Base-by-base conservation (phyloP, 441 rosid genomes). In the Mallotus japonicus region DNA sequence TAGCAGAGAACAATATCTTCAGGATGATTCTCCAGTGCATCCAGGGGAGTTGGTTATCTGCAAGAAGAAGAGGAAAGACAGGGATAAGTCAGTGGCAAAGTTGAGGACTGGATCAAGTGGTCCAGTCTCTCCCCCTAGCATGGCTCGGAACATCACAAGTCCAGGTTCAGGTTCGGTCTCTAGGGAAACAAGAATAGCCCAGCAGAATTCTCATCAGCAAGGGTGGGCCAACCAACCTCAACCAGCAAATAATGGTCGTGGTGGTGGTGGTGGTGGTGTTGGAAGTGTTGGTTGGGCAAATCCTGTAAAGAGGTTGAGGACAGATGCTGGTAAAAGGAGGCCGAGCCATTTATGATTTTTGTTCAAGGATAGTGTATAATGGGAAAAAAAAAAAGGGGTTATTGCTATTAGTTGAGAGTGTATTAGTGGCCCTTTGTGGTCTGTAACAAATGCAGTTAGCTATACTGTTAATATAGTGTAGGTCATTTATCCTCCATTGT, bases 51-150 rank as follows among this genome's bases (percentile, higher is more conserved):
- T 96, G 83, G 92, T 96, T 70, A 88, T 91, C 78, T 90, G 98
- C 95, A 96, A 96, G 88, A 96, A 96, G 88, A 96, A 90, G 83
- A 96, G 99, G 85, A 93, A 89, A 83, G 99, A 96, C 80, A 64
- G 99, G 76, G 99, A 96, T 79, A 93, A 96, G 83, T 83, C 88
- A 16, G 72, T 66, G 20, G 86, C 76, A 62, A 93, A 84, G 85
- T 74, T 89, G 20, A 79, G 96, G 85, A 72, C 88, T 40, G 92
- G 91, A 66, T 83, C 96, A 55, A 75, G 88, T 63, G 92, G 89
- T 46, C 97, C 97, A 3, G 90, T 86, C 47, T 96, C 97, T 53
- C 94, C 98, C 12, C 91, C 92, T n/a, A 82, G 89, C 75, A 76
- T 88, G 75, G 82, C 85, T 71, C 97, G 92, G 49, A 85, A 80